Base-by-base conservation (phyloP, 371 early-diverging fungal species). In the Zopfochytrium polystomum region DNA sequence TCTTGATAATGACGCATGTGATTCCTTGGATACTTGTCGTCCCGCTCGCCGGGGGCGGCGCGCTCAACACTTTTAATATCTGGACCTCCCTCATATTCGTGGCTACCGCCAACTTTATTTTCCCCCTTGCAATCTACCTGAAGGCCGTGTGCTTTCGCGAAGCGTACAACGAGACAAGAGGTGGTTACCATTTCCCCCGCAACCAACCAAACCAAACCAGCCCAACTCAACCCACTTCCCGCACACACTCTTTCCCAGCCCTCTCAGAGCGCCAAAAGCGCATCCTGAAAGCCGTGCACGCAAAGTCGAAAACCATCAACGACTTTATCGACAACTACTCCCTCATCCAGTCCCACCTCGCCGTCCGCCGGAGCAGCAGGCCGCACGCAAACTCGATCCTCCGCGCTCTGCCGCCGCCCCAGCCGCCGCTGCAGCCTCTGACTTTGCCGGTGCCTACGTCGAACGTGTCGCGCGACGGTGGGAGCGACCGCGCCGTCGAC, bases 111-210 rank as follows among this genome's bases (percentile, higher is more conserved):
- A 90, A 89, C 66, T 90, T 87, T 63, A 81, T 90, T 31, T 67
- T 89, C 25, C 91, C 91, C 2, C 75, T 90, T 30, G 53, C 87
- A 13, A 78, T 90, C 7, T 90, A 88, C 63, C 78, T 90, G 38
- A 50, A 65, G 45, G 72, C 76, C 34, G 50, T 72, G 23, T 22
- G 59, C 25, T 80, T 80, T 61, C 62, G 80, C 22, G 29, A 57
- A 25, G 62, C 58, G 34, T 79, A 79, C 52, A 77, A 79, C 66
- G 33, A 47, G 22, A 53, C 59, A 26, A 25, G 77, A 65, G 62
- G 73, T 74, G 29, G 23, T 60, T 25, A 43, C 29, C 11, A 13
- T n/a, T n/a, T n/a, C n/a, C n/a, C n/a, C n/a, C n/a, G n/a, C n/a
- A n/a, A n/a, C n/a, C n/a, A n/a, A n/a, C n/a, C n/a, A 49, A 9